Evolutionary conservation across 2,329 filamentous ascomycete genomes (phyloP).

Genomic region (Tolypocladium capitatum): DNA sequence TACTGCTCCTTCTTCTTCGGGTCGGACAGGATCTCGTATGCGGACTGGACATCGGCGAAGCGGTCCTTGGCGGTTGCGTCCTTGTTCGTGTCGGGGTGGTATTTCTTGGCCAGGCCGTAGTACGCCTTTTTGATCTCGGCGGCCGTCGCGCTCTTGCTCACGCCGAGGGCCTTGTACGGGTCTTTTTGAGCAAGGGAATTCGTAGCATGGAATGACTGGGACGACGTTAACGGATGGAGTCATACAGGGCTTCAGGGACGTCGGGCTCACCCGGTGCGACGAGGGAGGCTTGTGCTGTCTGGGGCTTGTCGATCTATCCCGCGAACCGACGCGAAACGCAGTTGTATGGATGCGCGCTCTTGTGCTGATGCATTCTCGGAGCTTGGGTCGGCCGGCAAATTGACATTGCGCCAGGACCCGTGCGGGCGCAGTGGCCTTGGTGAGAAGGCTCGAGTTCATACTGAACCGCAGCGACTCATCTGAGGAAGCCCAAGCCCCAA

Average conservation of each 20-base stretch:
- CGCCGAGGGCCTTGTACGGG: constrained; percentile 78
- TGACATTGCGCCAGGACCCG: constrained; percentile 31
- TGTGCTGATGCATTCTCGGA: constrained; percentile 27
- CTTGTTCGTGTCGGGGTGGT: constrained; percentile 96
- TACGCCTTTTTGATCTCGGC: constrained; percentile 97
- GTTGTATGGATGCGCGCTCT: constrained; percentile 20
- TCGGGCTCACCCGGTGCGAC: constrained; percentile 16
- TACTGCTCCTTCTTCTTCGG: constrained; percentile 85
- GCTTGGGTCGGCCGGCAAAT: constrained; percentile 23
- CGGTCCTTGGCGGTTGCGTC: constrained; percentile 86
- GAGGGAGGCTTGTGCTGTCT: constrained; percentile 7
- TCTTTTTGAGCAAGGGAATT: constrained; percentile 47
- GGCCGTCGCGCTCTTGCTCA: constrained; percentile 66
- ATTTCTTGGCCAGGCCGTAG: constrained; percentile 95
- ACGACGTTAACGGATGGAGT: neutral
- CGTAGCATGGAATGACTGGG: constrained; percentile 49
- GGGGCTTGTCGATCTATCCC: constrained; percentile 8
- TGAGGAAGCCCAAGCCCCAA: constrained; percentile 3
- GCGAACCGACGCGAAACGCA: constrained; percentile 9
- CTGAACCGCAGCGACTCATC: constrained; percentile 17
- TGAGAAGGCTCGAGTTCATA: constrained; percentile 35
- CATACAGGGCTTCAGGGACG: neutral
- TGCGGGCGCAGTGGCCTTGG: constrained; percentile 32
- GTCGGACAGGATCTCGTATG: constrained; percentile 89
- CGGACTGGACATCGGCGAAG: constrained; percentile 82